A percentile compares a stretch with the other conserved stretches of the same genome.
Conservation (phyloP, 164 flowering plant genomes). For the Stephania cephalantha region DNA sequence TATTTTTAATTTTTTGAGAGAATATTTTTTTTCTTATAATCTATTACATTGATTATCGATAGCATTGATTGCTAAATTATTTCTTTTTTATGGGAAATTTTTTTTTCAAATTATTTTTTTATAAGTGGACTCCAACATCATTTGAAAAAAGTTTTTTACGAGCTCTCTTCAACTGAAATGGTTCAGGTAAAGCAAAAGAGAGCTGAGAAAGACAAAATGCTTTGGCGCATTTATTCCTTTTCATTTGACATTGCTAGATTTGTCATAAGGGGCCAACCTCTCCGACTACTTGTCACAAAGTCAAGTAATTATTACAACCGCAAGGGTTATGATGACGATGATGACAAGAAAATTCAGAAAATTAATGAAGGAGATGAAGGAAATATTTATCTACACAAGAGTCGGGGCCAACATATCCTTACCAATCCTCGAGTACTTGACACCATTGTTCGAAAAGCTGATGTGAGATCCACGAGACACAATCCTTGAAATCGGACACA, state of each 20-base stretch:
- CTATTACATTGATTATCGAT: too few species aligned
- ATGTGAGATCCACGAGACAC: constrained; percentile 54
- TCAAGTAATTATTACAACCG: not conserved
- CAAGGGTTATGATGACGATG: constrained; percentile 10
- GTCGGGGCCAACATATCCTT: constrained; percentile 85
- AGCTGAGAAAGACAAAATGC: constrained; percentile 5
- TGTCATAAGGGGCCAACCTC: not conserved
- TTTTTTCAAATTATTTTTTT: not conserved
- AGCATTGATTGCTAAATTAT: too few species aligned
- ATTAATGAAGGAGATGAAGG: constrained; percentile 21
- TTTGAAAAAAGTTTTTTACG: constrained; percentile 21
- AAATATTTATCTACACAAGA: constrained; percentile 46
- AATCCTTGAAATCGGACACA: constrained; percentile 92
- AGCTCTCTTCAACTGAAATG: constrained; percentile 7
- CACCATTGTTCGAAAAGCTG: constrained; percentile 57
- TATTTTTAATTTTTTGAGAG: constrained; percentile 9
- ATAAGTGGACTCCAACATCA: constrained; percentile 7
- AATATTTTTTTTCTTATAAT: constrained; percentile 15
- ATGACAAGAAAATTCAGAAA: constrained; percentile 8
- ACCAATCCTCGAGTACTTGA: constrained; percentile 74
- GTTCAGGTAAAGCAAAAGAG: not conserved
- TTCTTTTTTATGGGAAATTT: too few species aligned
- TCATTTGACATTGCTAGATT: not conserved
- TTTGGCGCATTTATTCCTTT: not conserved
- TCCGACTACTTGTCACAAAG: constrained; percentile 9